Evolutionary conservation across 129 eudicot species (phyloP).

Genomic region (Tanacetum coccineum): DNA sequence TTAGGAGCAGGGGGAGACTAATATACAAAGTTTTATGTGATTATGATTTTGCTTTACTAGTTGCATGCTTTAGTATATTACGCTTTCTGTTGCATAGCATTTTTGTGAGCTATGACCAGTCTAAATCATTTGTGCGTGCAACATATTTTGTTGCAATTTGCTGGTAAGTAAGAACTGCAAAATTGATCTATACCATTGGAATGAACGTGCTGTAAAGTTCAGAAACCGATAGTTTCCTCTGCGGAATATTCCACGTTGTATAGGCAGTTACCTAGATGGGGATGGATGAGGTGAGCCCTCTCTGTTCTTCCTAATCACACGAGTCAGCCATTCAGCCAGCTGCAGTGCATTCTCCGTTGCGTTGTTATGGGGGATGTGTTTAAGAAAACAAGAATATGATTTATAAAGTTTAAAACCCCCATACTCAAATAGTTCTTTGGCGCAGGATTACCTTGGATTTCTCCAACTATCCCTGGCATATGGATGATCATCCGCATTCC

Average conservation of each 20-base stretch:
- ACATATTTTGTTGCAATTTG: background rate
- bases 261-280: constrained; percentile 21
- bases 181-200: constrained; percentile 25
- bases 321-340: constrained; percentile 24
- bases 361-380: constrained; percentile 60
- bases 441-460: constrained; percentile 69
- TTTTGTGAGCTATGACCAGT: background rate
- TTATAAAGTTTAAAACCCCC: constrained; percentile 57
- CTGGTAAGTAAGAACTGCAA: constrained; percentile 32
- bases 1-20: constrained; percentile 18
- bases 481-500: constrained; percentile 57
- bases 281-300: constrained; percentile 14
- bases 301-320: constrained; percentile 15
- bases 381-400: constrained; percentile 36
- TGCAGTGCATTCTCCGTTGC: constrained; percentile 33
- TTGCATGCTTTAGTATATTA: constrained; percentile 1
- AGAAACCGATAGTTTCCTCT: constrained; percentile 9
- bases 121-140: constrained; percentile 13
- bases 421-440: constrained; percentile 78
- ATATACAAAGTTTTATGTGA: constrained; percentile 7
- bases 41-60: constrained; percentile 6
- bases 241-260: constrained; percentile 13
- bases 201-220: constrained; percentile 2
- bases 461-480: too few species aligned
- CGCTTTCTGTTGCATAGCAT: too few species aligned